These are phyloP conservation scores for Scalesia atractyloides DNA, from an alignment of 129 eudicot genomes.

Conservation along the genomic window DNA sequence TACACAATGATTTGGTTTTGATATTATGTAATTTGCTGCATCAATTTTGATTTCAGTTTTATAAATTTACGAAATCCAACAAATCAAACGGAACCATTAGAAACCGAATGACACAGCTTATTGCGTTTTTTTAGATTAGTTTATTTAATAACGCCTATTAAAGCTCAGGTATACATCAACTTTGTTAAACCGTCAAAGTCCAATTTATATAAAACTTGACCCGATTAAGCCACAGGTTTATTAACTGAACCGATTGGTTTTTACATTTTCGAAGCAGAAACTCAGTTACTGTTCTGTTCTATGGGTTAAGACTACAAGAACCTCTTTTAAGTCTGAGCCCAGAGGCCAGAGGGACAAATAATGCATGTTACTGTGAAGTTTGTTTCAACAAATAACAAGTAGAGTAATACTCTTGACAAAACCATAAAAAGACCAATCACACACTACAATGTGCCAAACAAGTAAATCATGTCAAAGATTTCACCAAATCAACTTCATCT, in stretches of 20 bases:
- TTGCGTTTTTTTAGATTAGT: no score
- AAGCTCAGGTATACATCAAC: no score
- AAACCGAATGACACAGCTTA: no score
- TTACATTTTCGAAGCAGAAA: not conserved
- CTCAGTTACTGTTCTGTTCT: no score
- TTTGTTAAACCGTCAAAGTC: no score
- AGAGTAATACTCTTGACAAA: not conserved
- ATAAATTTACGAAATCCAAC: no score
- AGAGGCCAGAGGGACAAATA: not conserved
- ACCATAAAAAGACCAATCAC: not conserved
- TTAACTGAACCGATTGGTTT: not conserved
- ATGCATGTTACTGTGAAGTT: not conserved
- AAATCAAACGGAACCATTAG: no score
- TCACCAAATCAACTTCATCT: slow-evolving; percentile 34
- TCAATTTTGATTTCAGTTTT: no score
- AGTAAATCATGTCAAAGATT: slow-evolving; percentile 28
- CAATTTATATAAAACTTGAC: not conserved
- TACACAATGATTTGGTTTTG: no score
- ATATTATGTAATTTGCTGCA: no score
- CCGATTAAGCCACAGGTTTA: not conserved
- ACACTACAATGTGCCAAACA: not conserved
- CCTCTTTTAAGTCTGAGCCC: not conserved
- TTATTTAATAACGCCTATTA: no score
- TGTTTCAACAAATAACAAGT: not conserved
- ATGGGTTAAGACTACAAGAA: no score